Base-by-base conservation (phyloP, 805 yeast species). In the Cyberlindnera petersonii region DNA sequence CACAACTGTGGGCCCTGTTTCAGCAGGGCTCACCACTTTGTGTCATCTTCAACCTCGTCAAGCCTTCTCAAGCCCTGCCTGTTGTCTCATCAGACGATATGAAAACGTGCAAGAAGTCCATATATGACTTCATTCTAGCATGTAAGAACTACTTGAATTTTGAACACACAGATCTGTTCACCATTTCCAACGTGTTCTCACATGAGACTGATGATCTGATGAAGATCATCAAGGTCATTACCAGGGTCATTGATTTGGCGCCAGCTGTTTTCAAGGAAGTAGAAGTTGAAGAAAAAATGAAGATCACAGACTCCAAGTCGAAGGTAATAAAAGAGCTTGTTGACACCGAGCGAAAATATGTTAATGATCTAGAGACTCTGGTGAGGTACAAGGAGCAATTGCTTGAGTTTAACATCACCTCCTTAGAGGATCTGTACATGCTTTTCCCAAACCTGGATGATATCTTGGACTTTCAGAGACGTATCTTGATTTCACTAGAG, bases 21-120 rank as follows among this genome's bases (percentile, higher is more conserved):
- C 94, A 91, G 53, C 87, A 85, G 54, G 98, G 98, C 9, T 82
- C 94, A 3, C 95, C 98, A 4, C 67, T 93, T 29, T 89, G 98
- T 60, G 74, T 86, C 29, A 66, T 91, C 7, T 86, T 83, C 68
- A 91, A 93, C 62, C 68, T 78, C 11, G 71, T 87, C 16, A 71
- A 70, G 39, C 80, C 82, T 2, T 71, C 71, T 26, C 70, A 72
- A 39, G 76, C 79, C 39, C 66, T 83, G 31, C 72, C 82, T 2
- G 73, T 80, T 13, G 76, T 82, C 6, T 75, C 82, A 15, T 78
- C 91, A 24, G 91, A 84, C 55, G 96, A 91, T 58, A 58, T 86
- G 46, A 81, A 86, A 55, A 74, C 82, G 35, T 86, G 95, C 63
- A 93, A 93, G 56, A 82, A 83, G 65, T 81, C 87, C 18, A 87